Evolutionary conservation across 1,139 yeast species (phyloP).

Genomic region (Taiozyma sp.): DNA sequence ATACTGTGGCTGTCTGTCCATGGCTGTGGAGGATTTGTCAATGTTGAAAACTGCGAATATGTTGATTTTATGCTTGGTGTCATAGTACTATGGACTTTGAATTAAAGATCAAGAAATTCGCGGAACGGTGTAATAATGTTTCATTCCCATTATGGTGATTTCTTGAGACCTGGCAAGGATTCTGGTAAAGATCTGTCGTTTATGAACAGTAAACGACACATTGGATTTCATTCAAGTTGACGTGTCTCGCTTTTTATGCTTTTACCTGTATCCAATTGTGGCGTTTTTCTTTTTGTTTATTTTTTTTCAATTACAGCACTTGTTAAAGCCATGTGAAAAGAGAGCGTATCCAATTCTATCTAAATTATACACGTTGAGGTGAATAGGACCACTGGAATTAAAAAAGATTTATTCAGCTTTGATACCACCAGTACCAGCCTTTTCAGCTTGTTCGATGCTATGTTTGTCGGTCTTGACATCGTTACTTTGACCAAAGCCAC

Average conservation of each 20-base stretch:
- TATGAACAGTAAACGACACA: too few species aligned
- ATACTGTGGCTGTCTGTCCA: conserved; percentile 12
- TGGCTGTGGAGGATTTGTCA: neutral
- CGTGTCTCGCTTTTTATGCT: too few species aligned
- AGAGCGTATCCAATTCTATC: neutral
- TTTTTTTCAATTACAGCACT: neutral
- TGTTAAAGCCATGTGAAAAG: neutral
- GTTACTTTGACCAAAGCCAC: conserved; percentile 60
- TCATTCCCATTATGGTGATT: too few species aligned
- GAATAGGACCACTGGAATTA: neutral
- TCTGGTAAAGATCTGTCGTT: too few species aligned
- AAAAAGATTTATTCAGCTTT: conserved; percentile 63
- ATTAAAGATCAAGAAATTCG: neutral
- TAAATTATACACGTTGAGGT: neutral
- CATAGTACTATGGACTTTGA: neutral
- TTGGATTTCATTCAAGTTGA: too few species aligned
- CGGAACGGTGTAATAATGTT: too few species aligned
- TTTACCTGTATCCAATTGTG: too few species aligned
- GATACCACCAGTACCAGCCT: conserved; percentile 84
- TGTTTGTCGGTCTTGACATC: conserved; percentile 78
- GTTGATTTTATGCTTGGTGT: neutral
- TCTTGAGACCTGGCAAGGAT: too few species aligned
- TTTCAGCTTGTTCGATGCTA: conserved; percentile 81
- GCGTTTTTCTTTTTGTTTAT: too few species aligned
- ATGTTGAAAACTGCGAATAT: neutral